phyloP scores from a whole-genome alignment of 169 alveolate species.

The Cyclospora cayetanensis region DNA sequence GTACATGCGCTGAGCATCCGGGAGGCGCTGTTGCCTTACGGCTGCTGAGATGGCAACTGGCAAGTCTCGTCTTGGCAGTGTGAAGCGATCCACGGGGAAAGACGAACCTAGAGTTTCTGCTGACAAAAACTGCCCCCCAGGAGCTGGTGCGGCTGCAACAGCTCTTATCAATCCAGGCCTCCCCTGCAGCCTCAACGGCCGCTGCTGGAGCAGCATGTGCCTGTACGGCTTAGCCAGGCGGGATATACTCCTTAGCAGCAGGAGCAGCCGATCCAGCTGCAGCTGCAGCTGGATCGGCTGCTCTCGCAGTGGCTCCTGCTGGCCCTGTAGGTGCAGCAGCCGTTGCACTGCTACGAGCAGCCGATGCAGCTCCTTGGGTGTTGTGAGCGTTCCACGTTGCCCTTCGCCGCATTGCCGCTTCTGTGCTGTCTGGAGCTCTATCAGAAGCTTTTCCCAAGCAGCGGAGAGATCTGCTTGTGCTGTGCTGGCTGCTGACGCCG shows the following conservation, averaged over 20 bases:
- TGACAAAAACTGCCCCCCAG: too few relatives aligned
- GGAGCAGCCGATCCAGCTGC: not conserved
- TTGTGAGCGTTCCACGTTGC: not conserved
- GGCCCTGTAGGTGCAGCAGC: constrained; percentile 2
- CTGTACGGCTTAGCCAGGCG: constrained; percentile 10
- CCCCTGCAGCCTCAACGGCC: not conserved
- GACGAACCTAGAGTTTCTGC: not conserved
- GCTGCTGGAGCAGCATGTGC: constrained; percentile 29
- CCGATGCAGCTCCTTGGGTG: not conserved
- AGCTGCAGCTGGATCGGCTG: not conserved
- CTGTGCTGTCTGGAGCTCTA: constrained; percentile 16
- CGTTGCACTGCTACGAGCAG: not conserved
- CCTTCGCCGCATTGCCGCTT: not conserved
- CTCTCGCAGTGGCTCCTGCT: constrained; percentile 7
- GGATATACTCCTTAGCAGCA: not conserved
- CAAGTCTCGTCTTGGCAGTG: not conserved
- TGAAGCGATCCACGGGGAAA: not conserved
- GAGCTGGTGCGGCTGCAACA: constrained; percentile 9
- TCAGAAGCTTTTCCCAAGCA: constrained; percentile 28
- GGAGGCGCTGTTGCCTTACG: not conserved
- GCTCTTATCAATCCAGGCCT: not conserved
- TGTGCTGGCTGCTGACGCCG: too few relatives aligned
- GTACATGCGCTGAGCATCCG: not conserved
- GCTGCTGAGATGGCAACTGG: not conserved
- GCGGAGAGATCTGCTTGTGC: too few relatives aligned